Base-by-base conservation (phyloP, 345 rosid genomes). In the Erodium maritimum region DNA sequence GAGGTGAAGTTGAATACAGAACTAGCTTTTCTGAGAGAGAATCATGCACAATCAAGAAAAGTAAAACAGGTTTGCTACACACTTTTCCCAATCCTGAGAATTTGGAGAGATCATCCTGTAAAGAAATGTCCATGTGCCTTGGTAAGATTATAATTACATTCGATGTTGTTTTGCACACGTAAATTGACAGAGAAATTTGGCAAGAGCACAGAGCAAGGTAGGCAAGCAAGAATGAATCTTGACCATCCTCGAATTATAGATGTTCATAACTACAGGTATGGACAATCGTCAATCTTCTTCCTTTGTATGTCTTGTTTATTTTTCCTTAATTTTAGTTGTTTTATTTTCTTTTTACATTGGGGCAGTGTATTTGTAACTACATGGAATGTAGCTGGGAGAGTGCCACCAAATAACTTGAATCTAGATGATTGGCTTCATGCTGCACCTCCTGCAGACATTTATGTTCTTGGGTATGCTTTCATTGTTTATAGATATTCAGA, bases 361-460 rank as follows among this genome's bases (percentile, higher is more conserved):
- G 64, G 72, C 93, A 89, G 96, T 60, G 71, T 93, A 73, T 93
- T 93, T 60, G 95, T 83, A 55, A 94, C 89, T 67, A 79, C 95
- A 45, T 93, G 99, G 99, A 93, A 93, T 72, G 99, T 93, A 19
- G 99, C 85, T 46, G 99, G 96, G 71, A 88, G 86, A 77, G 83
- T 96, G 21, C 99, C 96, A 51, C 80, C 88, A 0, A 71, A 79
- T 37, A 83, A 93, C 70, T 75, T 93, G 77, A 86, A 82, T 77
- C 83, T 89, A 1, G 91, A 93, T 19, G 96, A 93, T 52, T 93
- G 95, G 99, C 90, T 93, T 70, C 99, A 84, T 57, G 79, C 96
- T 5, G 78, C 99, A 17, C 82, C 95, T 60, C 90, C 99, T 46
- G 99, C 96, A 11, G 99, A 93, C 71, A 93, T 93, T 59, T 93